These are phyloP conservation scores for Acrocalymma vagum DNA, from an alignment of 2,329 filamentous ascomycete genomes.

Conservation along the genomic window DNA sequence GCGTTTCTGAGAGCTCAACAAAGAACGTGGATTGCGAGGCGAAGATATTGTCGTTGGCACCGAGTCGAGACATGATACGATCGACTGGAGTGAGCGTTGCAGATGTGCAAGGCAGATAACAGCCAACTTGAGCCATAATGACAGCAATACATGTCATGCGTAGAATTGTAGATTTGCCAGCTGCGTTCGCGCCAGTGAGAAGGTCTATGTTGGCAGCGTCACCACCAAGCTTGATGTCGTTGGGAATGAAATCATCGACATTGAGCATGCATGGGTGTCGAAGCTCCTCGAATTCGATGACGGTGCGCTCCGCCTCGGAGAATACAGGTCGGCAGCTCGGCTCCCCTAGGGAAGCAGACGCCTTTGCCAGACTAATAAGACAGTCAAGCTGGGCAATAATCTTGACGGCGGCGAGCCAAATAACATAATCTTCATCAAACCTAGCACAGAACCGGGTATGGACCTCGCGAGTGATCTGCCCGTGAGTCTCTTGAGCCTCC, in stretches of 20 bases:
- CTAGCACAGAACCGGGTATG: conserved; percentile 82
- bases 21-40: conserved; percentile 98
- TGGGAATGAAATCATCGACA: conserved; percentile 95
- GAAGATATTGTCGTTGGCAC: conserved; percentile 99
- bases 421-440: conserved; percentile 86
- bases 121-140: conserved; percentile 97
- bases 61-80: conserved; percentile 97
- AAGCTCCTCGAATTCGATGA: conserved; percentile 91
- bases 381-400: conserved; percentile 94
- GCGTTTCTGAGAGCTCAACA: conserved; percentile 95
- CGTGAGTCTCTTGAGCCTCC: conserved; percentile 92
- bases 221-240: conserved; percentile 88
- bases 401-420: conserved; percentile 89
- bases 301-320: conserved; percentile 81
- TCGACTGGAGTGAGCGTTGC: conserved; percentile 90
- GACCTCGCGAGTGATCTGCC: conserved; percentile 88
- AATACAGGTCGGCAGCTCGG: conserved; percentile 92
- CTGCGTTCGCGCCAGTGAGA: conserved; percentile 94
- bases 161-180: conserved; percentile 94
- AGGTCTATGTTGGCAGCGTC: conserved; percentile 83
- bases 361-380: conserved; percentile 89
- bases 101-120: conserved; percentile 83
- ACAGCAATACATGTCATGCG: conserved; percentile 97
- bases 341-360: conserved; percentile 82
- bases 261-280: conserved; percentile 95